Evolutionary conservation across 164 flowering plant genomes (phyloP), one percentile per base, ranked within the genome.

Genomic region (Echeveria elegans): DNA sequence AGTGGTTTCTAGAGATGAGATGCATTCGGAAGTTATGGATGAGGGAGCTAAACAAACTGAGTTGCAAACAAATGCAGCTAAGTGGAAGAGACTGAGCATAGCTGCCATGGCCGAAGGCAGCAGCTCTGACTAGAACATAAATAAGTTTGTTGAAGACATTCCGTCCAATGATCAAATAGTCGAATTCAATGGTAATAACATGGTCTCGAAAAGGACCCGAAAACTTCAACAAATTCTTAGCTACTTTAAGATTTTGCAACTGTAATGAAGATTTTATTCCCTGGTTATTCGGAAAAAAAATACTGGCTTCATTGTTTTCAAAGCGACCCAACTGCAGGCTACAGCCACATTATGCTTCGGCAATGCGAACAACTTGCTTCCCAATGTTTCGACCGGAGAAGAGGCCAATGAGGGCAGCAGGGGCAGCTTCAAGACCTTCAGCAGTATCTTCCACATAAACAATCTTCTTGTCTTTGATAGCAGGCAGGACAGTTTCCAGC

Each of bases 381-480:
- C 78, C 76, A 36, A 78, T 65, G 30, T 77, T 77, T 21, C 67
- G 70, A 37, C 77, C 80, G 5, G 68, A 61, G 41, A 72, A 74
- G 66, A 77, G 73, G 16, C 80, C 73, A 1, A 77, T 48, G 2
- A 77, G 72, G 5, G 80, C 77, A 10, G 73, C 37, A 0, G 80
- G 80, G 23, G 64, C 80, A 58, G 26, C 69, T 50, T 73, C 77
- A 16, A 75, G 77, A 60, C 81, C 80, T 64, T 72, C 72, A 14
- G 60, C 65, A 18, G 15, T 56, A 60, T 78, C 78, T 69, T 75
- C 78, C 16, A 75, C 72, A 30, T 75, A 78, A 15, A 58, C 63
- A 21, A 78, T 60, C 67, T 70, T 78, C 41, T 67, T 67, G 52
- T 78, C 72, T 53, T 63, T 76, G 64, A 79, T 71, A 26, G 41